Evolutionary conservation across 805 yeast genomes (phyloP).

Genomic region (Saturnispora sekii): DNA sequence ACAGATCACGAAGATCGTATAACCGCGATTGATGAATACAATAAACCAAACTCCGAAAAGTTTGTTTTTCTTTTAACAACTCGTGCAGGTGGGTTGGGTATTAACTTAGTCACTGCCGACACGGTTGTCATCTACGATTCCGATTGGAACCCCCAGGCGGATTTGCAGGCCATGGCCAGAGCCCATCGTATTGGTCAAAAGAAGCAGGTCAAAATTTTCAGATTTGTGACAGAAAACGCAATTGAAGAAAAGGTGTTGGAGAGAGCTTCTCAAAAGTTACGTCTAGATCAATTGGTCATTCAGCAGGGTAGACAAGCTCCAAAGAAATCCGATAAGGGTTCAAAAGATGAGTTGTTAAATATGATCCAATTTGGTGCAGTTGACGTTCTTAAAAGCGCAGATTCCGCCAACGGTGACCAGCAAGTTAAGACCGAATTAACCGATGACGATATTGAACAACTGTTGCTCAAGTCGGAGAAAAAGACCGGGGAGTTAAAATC

Average conservation of each 20-base stretch:
- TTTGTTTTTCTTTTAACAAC: constrained; percentile 83
- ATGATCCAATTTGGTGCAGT: constrained; percentile 84
- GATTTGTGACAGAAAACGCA: constrained; percentile 93
- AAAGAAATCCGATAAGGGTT: constrained; percentile 31
- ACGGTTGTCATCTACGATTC: constrained; percentile 82
- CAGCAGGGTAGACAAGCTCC: constrained; percentile 64
- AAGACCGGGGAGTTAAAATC: constrained; percentile 54
- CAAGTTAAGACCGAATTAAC: constrained; percentile 24
- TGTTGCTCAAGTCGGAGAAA: constrained; percentile 50
- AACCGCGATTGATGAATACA: constrained; percentile 86
- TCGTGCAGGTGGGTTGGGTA: constrained; percentile 95
- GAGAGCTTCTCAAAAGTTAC: constrained; percentile 87
- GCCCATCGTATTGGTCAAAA: constrained; percentile 97
- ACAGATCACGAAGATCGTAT: constrained; percentile 91
- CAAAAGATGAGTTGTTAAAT: constrained; percentile 63
- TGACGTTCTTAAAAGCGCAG: constrained; percentile 35
- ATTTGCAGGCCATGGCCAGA: constrained; percentile 95
- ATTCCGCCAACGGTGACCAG: constrained; percentile 19
- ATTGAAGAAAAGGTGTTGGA: constrained; percentile 94
- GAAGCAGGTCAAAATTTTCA: constrained; percentile 84
- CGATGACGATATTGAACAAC: constrained; percentile 52
- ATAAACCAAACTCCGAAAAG: constrained; percentile 70
- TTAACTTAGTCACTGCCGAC: constrained; percentile 86
- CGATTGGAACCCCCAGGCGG: constrained; percentile 98
- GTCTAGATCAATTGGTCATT: constrained; percentile 89